Evolutionary conservation across 129 eudicot species (phyloP).

Genomic region (Heracleum sosnowskyi): DNA sequence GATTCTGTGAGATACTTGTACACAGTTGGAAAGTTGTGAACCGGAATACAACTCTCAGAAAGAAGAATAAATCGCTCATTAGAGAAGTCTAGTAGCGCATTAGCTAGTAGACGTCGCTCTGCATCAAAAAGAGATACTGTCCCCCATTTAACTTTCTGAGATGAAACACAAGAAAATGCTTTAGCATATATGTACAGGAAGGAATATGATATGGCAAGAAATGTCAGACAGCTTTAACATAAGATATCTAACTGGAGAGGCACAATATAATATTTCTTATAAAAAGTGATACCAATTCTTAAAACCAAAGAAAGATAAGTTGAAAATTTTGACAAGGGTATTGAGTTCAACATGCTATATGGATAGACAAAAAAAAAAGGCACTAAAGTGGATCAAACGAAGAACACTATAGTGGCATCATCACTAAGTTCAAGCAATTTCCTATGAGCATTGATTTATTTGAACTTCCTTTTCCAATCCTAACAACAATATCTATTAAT

Average conservation of each 20-base stretch:
- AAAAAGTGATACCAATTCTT: not conserved
- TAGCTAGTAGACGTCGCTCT: conserved; percentile 74
- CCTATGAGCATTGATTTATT: not conserved
- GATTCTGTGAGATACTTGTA: conserved; percentile 58
- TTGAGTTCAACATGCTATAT: not conserved
- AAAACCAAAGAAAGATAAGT: not conserved
- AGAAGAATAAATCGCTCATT: conserved; percentile 77
- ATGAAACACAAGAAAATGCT: not conserved
- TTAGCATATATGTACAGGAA: not conserved
- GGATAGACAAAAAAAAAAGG: not conserved
- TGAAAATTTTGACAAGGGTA: not conserved
- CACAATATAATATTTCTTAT: too few relatives aligned
- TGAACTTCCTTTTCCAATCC: not conserved
- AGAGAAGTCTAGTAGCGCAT: conserved; percentile 81
- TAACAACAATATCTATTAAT: not conserved
- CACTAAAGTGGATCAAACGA: not conserved
- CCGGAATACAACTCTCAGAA: conserved; percentile 89
- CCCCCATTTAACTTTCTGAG: conserved; percentile 72
- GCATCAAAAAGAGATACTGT: conserved; percentile 63
- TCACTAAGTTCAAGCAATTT: not conserved
- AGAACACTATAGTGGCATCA: not conserved
- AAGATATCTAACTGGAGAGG: not conserved
- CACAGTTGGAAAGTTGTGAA: conserved; percentile 61
- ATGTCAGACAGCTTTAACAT: not conserved
- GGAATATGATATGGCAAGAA: not conserved